These are phyloP conservation scores for Uncinocarpus reesii DNA, from an alignment of 2,329 filamentous ascomycete genomes.

Conservation along the genomic window DNA sequence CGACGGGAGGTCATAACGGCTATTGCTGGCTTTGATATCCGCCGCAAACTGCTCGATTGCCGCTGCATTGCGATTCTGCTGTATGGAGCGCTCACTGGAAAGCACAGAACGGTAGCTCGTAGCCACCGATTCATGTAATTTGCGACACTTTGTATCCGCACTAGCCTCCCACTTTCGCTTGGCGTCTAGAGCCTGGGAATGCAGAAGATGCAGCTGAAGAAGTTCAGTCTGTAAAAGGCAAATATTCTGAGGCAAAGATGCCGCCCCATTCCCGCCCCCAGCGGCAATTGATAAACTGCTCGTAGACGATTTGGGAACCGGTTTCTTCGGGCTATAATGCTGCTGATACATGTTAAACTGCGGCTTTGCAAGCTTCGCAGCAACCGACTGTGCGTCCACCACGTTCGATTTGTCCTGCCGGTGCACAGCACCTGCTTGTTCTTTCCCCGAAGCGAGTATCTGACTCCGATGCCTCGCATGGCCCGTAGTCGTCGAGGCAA, in stretches of 20 bases:
- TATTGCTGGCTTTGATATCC: conserved; percentile 24
- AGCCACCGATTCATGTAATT: conserved; percentile 29
- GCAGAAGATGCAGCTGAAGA: conserved; percentile 35
- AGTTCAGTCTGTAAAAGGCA: conserved; percentile 34
- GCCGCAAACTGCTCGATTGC: conserved; percentile 28
- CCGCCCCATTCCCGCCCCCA: conserved; percentile 19
- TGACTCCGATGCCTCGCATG: conserved; percentile 33
- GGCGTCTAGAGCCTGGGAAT: conserved; percentile 25
- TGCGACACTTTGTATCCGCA: conserved; percentile 25
- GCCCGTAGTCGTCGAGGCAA: conserved; percentile 16
- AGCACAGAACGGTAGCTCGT: conserved; percentile 26
- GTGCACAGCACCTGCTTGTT: conserved; percentile 15
- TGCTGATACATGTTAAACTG: conserved; percentile 33
- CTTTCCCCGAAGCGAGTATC: conserved; percentile 18
- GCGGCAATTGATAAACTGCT: conserved; percentile 14
- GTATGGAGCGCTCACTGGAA: conserved; percentile 26
- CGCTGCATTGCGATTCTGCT: conserved; percentile 28
- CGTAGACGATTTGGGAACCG: conserved; percentile 20
- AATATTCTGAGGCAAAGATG: conserved; percentile 28
- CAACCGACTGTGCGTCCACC: conserved; percentile 8
- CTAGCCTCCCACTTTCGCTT: conserved; percentile 26
- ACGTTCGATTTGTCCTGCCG: conserved; percentile 2
- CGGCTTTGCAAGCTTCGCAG: conserved; percentile 21
- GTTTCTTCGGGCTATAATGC: conserved; percentile 32
- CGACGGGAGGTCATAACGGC: conserved; percentile 25